A percentile compares a stretch with the other conserved stretches of the same genome.
phyloP scores from a whole-genome alignment of 768 basidiomycete species.

The Russula abietina region DNA sequence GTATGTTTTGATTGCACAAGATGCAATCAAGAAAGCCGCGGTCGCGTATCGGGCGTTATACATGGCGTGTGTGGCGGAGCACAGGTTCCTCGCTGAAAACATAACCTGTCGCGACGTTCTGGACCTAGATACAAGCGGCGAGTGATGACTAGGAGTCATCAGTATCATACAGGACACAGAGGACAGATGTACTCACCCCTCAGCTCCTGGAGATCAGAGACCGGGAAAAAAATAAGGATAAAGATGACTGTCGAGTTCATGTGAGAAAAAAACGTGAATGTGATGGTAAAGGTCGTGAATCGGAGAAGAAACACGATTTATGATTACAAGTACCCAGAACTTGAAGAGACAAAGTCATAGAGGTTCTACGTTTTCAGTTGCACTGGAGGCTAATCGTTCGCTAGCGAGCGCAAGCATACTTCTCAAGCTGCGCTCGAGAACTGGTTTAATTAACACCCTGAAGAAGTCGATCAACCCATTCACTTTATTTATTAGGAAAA shows the following conservation, averaged over 20 bases:
- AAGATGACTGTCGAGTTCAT: background rate
- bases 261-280: background rate
- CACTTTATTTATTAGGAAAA: background rate
- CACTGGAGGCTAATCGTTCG: constrained; percentile 29
- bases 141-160: no score
- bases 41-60: background rate
- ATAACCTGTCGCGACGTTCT: no score
- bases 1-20: background rate
- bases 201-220: no score
- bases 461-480: background rate
- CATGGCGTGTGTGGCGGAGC: background rate
- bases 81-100: no score
- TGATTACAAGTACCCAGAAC: background rate
- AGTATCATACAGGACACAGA: no score
- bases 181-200: no score
- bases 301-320: background rate
- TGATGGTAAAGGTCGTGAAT: background rate
- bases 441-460: constrained; percentile 77
- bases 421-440: constrained; percentile 49
- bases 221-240: background rate
- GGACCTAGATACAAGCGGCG: no score
- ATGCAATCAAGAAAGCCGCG: background rate
- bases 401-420: constrained; percentile 40
- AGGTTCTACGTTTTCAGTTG: constrained; percentile 26
- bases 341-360: no score